Evolutionary conservation across 2,329 filamentous ascomycete species (phyloP), one percentile per base, ranked within the genome.

Genomic region (Cytospora piceae): DNA sequence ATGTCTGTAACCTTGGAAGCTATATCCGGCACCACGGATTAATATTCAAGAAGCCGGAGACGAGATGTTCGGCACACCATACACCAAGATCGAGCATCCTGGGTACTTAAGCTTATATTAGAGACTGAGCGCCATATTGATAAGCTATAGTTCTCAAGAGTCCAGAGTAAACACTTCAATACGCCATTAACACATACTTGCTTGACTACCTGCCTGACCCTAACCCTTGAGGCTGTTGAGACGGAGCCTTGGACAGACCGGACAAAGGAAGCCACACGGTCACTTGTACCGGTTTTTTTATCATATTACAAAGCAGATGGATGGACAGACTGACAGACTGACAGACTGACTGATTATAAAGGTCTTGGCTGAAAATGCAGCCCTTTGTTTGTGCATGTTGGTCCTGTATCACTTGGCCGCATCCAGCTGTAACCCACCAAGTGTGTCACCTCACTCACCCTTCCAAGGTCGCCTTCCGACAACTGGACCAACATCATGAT

Each of bases 321-420:
- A 55, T 20, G 24, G 51, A 62, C n/a, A 49, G 6, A 49, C 14
- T 12, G 1, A 24, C 9, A 24, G 31, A 39, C 24, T 22, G 39
- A 49, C 14, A 24, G 1, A 24, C 9, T 24, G 31, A 39, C 24
- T 22, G 39, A 51, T 27, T 39, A 57, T 49, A 53, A 31, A 55
- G 39, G n/a, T n/a, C n/a, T 22, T 14, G 46, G 61, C 61, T 63
- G 61, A 63, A 57, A 32, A 57, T 51, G 39, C 53, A 63, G 61
- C 61, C 60, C 53, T 63, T 58, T 63, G 61, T 57, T 63, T 63
- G 39, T 49, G 20, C 39, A 57, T 39, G 61, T 52, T 63, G 61
- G 29, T 39, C 29, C 42, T 57, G 61, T 63, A 32, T 37, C 61
- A 57, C 61, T 20, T 46, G 61, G 42, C 61, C 61, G 61, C 61